Conservation (phyloP, 352 stramenopile species). For the Pythium vanterpoolii region DNA sequence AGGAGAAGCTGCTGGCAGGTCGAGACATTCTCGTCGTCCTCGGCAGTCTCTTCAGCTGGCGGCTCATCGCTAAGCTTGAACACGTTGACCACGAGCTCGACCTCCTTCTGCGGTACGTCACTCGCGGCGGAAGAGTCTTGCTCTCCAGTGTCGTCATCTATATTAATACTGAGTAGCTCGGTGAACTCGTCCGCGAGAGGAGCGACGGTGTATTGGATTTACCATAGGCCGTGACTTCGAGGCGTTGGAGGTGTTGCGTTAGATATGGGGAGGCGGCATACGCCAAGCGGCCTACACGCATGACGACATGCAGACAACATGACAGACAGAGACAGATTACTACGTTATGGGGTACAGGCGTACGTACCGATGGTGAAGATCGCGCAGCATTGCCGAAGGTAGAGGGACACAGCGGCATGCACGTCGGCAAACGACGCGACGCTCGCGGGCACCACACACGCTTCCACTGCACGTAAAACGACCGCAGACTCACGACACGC, state of each 20-base stretch:
- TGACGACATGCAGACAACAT: background rate
- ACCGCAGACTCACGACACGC: background rate
- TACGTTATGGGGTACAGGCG: no score
- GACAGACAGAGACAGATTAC: background rate
- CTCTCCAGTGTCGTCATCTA: background rate
- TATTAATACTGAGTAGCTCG: no score
- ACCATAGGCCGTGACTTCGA: conserved; percentile 18
- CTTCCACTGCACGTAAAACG: conserved; percentile 39
- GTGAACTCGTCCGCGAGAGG: no score
- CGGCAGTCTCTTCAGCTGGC: conserved; percentile 62
- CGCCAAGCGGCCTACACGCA: background rate
- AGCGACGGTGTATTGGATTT: background rate
- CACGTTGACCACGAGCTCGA: conserved; percentile 56
- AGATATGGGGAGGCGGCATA: conserved; percentile 7
- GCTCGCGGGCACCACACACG: conserved; percentile 48
- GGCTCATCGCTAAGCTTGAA: conserved; percentile 75
- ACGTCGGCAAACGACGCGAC: conserved; percentile 37
- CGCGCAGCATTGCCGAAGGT: conserved; percentile 16
- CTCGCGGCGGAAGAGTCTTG: background rate
- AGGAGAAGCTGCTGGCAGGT: conserved; percentile 78
- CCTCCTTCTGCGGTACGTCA: conserved; percentile 29
- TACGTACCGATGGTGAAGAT: conserved; percentile 30
- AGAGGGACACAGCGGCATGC: conserved; percentile 20
- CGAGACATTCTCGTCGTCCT: conserved; percentile 78
- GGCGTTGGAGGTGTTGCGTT: conserved; percentile 11